Conservation (phyloP, 2,329 filamentous ascomycete species). For the Exutisphaerella laricina region DNA sequence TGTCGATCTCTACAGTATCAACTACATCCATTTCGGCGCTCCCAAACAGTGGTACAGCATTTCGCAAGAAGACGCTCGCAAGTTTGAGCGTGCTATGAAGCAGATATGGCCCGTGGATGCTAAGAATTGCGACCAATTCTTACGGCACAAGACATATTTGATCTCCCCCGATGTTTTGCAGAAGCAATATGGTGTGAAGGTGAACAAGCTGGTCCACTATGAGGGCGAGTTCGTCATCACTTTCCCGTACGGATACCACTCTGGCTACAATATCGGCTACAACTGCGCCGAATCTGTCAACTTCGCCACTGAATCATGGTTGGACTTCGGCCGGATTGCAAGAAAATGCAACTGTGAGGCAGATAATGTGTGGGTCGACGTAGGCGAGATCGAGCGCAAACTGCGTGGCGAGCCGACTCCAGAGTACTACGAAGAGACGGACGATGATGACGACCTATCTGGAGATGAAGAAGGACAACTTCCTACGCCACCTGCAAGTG, state of each 20-base stretch:
- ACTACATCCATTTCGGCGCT: slow-evolving; percentile 97
- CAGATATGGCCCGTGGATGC: slow-evolving; percentile 89
- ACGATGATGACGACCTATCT: slow-evolving; percentile 58
- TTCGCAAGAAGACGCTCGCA: slow-evolving; percentile 85
- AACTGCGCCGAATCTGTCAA: slow-evolving; percentile 99
- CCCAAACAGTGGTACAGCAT: slow-evolving; percentile 99
- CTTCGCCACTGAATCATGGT: slow-evolving; percentile 91
- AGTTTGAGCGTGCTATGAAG: slow-evolving; percentile 93
- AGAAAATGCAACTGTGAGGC: slow-evolving; percentile 96
- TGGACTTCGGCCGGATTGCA: slow-evolving; percentile 89
- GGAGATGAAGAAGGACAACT: slow-evolving; percentile 55
- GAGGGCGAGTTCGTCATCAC: slow-evolving; percentile 98
- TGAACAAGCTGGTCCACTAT: slow-evolving; percentile 92
- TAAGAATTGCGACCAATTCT: slow-evolving; percentile 91
- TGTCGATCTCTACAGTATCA: slow-evolving; percentile 98
- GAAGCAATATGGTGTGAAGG: slow-evolving; percentile 86
- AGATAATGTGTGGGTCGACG: slow-evolving; percentile 98
- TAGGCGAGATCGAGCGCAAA: slow-evolving; percentile 92
- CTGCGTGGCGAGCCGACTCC: slow-evolving; percentile 76
- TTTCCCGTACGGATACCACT: slow-evolving; percentile 97
- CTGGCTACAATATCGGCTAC: slow-evolving; percentile 95
- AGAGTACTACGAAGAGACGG: slow-evolving; percentile 74
- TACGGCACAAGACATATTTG: slow-evolving; percentile 94
- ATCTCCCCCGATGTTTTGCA: slow-evolving; percentile 86
- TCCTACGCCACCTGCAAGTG: slow-evolving; percentile 71